Percentiles rank a stretch among this genome's conserved stretches.
phyloP scores from a whole-genome alignment of 495 filamentous ascomycete species.

The Alectoria sarmentosa region DNA sequence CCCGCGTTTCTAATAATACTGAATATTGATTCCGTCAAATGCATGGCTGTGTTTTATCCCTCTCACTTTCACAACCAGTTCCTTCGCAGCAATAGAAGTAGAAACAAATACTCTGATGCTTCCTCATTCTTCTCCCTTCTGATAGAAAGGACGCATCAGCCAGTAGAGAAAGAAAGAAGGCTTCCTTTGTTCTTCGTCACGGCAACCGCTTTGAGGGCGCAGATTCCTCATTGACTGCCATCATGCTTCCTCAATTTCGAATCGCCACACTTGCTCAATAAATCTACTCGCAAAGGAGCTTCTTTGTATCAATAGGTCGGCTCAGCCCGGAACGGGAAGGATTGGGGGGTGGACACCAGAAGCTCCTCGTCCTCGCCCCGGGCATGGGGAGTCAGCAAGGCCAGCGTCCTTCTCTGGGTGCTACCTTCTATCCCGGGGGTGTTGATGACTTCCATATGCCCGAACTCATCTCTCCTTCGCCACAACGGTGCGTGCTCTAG shows the following conservation, averaged over 20 bases:
- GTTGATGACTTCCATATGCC: slow-evolving; percentile 82
- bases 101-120: not conserved
- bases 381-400: slow-evolving; percentile 32
- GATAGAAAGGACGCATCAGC: not conserved
- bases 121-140: not conserved
- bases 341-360: not conserved
- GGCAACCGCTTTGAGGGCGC: not conserved
- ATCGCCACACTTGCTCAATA: slow-evolving; percentile 1
- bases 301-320: not conserved
- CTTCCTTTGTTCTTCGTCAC: slow-evolving; percentile 1
- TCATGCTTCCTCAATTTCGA: not conserved
- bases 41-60: not conserved
- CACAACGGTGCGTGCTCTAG: slow-evolving; percentile 67
- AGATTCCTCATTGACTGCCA: not conserved
- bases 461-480: slow-evolving; percentile 72
- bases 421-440: slow-evolving; percentile 86
- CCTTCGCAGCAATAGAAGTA: not conserved
- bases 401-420: slow-evolving; percentile 53
- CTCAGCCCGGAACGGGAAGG: slow-evolving; percentile 3
- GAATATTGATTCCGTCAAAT: too few species aligned
- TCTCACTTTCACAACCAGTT: not conserved
- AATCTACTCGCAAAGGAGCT: not conserved
- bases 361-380: not conserved
- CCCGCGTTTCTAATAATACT: too few species aligned
- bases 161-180: not conserved